These are phyloP conservation scores for Gymnopilus junonius DNA, from an alignment of 768 basidiomycete genomes.

Conservation along the genomic window DNA sequence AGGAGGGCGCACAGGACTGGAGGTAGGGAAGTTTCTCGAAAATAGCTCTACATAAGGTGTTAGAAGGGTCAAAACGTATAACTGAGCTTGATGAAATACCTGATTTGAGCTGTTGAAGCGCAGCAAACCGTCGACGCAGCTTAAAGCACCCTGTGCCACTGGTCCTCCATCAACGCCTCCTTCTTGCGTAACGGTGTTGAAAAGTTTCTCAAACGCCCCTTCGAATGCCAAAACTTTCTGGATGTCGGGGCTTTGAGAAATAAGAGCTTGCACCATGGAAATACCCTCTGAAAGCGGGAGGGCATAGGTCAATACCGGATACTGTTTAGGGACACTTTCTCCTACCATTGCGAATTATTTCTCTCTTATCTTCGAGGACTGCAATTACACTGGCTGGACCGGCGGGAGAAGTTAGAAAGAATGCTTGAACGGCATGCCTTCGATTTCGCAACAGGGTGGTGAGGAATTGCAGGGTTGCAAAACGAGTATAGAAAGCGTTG, in stretches of 20 bases:
- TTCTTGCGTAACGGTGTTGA: slow-evolving; percentile 84
- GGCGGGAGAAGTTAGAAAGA: slow-evolving; percentile 85
- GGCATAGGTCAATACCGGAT: not conserved
- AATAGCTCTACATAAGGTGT: slow-evolving; percentile 76
- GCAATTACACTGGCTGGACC: slow-evolving; percentile 76
- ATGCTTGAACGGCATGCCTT: slow-evolving; percentile 81
- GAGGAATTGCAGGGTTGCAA: slow-evolving; percentile 82
- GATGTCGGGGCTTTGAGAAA: slow-evolving; percentile 88
- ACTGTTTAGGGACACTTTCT: not conserved
- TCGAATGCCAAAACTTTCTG: slow-evolving; percentile 98
- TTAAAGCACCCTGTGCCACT: slow-evolving; percentile 83
- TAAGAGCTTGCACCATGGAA: slow-evolving; percentile 77
- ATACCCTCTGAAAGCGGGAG: slow-evolving; percentile 67
- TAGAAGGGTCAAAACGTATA: not conserved
- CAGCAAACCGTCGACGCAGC: slow-evolving; percentile 84
- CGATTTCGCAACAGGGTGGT: slow-evolving; percentile 82
- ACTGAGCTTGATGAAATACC: slow-evolving; percentile 49
- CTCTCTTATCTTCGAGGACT: slow-evolving; percentile 82
- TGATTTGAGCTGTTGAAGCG: slow-evolving; percentile 96
- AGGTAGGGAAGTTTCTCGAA: slow-evolving; percentile 84
- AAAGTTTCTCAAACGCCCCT: slow-evolving; percentile 94
- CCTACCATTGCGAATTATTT: slow-evolving; percentile 86
- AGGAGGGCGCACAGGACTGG: slow-evolving; percentile 68
- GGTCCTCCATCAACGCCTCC: slow-evolving; percentile 92
- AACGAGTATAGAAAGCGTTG: slow-evolving; percentile 83